Conservation (phyloP, 2,329 filamentous ascomycete genomes). For the Epicoccum nigrum region DNA sequence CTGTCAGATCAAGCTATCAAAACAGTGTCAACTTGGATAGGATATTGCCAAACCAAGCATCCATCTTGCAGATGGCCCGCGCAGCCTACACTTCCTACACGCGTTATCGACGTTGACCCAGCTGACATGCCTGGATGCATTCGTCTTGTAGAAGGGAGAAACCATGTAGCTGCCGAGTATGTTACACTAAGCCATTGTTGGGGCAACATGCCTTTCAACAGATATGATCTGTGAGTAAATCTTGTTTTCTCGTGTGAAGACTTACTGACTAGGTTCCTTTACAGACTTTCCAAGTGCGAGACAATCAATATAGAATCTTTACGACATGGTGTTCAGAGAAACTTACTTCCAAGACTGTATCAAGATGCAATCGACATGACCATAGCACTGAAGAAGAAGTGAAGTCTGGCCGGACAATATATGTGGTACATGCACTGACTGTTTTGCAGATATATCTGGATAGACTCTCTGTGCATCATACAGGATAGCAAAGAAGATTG, state of each 20-base stretch:
- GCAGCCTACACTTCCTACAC: neutral
- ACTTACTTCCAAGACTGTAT: constrained; percentile 9
- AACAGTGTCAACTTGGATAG: constrained; percentile 5
- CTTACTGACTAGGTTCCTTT: neutral
- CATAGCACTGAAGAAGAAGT: constrained; percentile 2
- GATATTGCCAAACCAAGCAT: constrained; percentile 1
- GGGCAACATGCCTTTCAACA: constrained; percentile 12
- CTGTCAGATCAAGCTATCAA: neutral
- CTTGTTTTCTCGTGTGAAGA: too few species aligned
- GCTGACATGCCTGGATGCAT: neutral
- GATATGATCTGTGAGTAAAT: constrained; percentile 5
- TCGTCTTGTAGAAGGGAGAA: constrained; percentile 3
- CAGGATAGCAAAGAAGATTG: constrained; percentile 16
- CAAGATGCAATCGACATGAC: constrained; percentile 11
- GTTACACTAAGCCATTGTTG: constrained; percentile 21
- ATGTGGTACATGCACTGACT: neutral
- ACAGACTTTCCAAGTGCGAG: constrained; percentile 9
- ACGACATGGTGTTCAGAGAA: neutral
- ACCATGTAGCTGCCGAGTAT: neutral
- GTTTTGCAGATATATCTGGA: constrained; percentile 12
- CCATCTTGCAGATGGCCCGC: neutral
- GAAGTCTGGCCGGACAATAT: too few species aligned
- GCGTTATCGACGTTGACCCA: constrained; percentile 3
- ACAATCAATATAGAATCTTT: constrained; percentile 4
- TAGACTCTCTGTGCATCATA: constrained; percentile 14